A percentile compares a stretch with the other conserved stretches of the same genome.
Evolutionary conservation across 495 filamentous ascomycete genomes (phyloP).

Genomic region (Penicillium paradoxum): DNA sequence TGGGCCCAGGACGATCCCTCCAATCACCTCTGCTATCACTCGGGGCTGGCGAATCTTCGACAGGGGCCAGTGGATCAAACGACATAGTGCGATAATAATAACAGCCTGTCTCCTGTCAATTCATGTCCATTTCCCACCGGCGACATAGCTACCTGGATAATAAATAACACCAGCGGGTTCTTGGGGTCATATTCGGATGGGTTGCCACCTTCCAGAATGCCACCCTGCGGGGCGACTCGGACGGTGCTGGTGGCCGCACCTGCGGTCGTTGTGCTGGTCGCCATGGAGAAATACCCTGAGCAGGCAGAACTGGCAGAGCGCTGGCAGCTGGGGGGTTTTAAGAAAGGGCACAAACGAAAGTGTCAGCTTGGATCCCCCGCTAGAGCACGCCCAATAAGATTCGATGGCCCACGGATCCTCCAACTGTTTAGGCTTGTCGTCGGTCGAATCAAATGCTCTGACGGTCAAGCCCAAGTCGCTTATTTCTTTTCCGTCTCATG

Average conservation of each 20-base stretch:
- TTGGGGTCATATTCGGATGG: constrained; percentile 64
- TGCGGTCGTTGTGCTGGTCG: constrained; percentile 4
- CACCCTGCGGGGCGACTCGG: constrained; percentile 34
- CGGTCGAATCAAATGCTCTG: background rate
- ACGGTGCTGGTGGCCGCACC: constrained; percentile 2
- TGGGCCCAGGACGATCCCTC: constrained; percentile 84
- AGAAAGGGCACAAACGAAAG: background rate
- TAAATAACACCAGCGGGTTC: constrained; percentile 90
- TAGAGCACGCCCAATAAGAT: background rate
- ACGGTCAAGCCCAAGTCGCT: background rate
- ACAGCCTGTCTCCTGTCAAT: constrained; percentile 50
- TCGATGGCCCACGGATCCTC: background rate
- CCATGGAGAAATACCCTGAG: constrained; percentile 9
- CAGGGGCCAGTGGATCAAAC: constrained; percentile 76
- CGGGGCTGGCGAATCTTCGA: constrained; percentile 83
- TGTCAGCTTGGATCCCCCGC: background rate
- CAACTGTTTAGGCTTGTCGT: background rate
- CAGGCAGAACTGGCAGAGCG: too few species aligned
- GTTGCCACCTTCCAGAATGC: constrained; percentile 70
- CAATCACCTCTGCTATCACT: constrained; percentile 95
- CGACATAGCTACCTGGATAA: constrained; percentile 67
- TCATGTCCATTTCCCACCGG: constrained; percentile 6
- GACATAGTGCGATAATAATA: constrained; percentile 89
- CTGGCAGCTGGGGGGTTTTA: background rate
- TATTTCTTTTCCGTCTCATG: background rate